Conservation (phyloP, 1,284 basidiomycete genomes). For the Rhodotorula sp. region DNA sequence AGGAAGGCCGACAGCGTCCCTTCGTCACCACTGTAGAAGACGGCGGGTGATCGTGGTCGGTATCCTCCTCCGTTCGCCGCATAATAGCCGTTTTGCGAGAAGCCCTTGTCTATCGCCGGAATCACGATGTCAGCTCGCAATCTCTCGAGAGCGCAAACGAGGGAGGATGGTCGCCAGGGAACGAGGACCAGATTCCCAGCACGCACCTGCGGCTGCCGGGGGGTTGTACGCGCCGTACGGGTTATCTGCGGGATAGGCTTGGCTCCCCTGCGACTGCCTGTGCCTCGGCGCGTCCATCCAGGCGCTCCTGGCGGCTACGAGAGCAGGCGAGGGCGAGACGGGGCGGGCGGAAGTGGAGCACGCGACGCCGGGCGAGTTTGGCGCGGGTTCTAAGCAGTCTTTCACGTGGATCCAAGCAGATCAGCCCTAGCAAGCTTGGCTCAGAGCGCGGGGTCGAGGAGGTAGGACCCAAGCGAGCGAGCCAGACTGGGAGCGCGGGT, state of each 20-base stretch:
- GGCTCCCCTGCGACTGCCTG: neutral
- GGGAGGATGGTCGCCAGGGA: neutral
- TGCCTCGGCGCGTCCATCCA: slow-evolving; percentile 1
- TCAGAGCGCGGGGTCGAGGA: no score
- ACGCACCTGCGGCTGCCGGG: slow-evolving; percentile 1
- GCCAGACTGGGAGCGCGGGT: neutral
- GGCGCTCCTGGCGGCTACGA: neutral
- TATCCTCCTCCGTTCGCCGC: neutral
- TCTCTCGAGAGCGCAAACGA: neutral
- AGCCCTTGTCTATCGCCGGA: slow-evolving; percentile 8
- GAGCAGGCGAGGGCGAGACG: neutral
- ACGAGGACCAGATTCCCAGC: neutral
- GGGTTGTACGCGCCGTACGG: neutral
- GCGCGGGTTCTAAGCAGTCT: neutral
- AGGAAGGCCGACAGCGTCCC: slow-evolving; percentile 17
- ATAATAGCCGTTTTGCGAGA: slow-evolving; percentile 1
- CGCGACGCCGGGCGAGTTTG: neutral
- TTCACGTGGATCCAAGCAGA: neutral
- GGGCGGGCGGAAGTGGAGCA: neutral
- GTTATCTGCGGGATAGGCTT: neutral
- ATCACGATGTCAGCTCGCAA: neutral
- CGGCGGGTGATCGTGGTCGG: slow-evolving; percentile 10
- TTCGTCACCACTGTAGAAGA: neutral
- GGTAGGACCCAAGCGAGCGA: neutral
- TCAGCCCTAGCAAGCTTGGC: no score